phyloP scores from a whole-genome alignment of 805 yeast genomes.

The Middelhovenomyces tepae region DNA sequence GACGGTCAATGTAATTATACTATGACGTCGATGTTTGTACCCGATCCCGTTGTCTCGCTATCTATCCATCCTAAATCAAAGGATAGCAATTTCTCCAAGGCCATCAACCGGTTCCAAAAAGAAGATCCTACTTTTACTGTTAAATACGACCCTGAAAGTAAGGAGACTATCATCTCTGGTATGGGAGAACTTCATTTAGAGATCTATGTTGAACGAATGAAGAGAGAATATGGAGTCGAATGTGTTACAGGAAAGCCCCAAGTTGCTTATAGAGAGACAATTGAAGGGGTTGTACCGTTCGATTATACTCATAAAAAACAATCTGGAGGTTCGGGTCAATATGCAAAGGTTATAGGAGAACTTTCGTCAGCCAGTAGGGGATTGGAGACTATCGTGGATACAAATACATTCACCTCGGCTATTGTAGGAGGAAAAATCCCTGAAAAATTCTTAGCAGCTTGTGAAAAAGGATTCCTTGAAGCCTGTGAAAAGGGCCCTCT shows the following conservation, averaged over 20 bases:
- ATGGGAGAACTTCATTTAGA: conserved; percentile 98
- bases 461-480: conserved; percentile 93
- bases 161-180: conserved; percentile 91
- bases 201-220: conserved; percentile 96
- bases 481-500: conserved; percentile 94
- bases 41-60: conserved; percentile 95
- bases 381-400: conserved; percentile 18
- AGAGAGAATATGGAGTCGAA: conserved; percentile 92
- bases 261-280: conserved; percentile 95
- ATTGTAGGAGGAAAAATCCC: conserved; percentile 96
- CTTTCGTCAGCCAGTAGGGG: conserved; percentile 52
- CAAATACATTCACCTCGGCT: conserved; percentile 69
- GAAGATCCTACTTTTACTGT: conserved; percentile 99
- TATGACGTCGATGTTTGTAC: conserved; percentile 97
- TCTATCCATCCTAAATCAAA: conserved; percentile 82
- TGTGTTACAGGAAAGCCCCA: conserved; percentile 96
- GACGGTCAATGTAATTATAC: conserved; percentile 74
- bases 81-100: conserved; percentile 91
- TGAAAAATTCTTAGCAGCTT: conserved; percentile 88
- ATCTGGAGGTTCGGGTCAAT: conserved; percentile 99
- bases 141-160: conserved; percentile 78
- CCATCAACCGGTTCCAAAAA: conserved; percentile 93
- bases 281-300: conserved; percentile 60
- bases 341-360: conserved; percentile 88
- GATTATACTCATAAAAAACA: conserved; percentile 97